Evolutionary conservation across 1,284 basidiomycete species (phyloP).

Genomic region (Apiotrichum laibachii): DNA sequence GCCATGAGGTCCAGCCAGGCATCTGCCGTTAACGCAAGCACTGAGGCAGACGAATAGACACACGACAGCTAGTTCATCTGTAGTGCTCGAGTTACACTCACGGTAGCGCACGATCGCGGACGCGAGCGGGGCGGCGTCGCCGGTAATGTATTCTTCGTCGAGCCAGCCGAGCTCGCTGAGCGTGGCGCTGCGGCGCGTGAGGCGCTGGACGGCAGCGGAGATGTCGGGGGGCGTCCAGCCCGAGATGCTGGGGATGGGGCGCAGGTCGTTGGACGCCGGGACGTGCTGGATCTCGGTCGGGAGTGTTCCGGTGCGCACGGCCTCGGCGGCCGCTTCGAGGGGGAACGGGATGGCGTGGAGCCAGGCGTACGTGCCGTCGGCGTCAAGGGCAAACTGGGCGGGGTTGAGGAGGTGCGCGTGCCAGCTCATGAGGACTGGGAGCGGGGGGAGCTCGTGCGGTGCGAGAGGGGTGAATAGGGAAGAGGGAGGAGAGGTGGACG

Average conservation of each 20-base stretch:
- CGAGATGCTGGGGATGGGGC: conserved; percentile 11
- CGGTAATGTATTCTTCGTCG: conserved; percentile 12
- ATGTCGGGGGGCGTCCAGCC: conserved; percentile 32
- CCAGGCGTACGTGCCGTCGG: conserved; percentile 17
- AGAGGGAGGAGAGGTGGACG: not conserved
- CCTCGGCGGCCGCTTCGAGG: conserved; percentile 12
- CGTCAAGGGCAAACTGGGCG: conserved; percentile 25
- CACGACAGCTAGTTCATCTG: too few species aligned
- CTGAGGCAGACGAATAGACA: too few species aligned
- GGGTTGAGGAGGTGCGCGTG: conserved; percentile 43
- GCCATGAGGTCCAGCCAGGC: conserved; percentile 42
- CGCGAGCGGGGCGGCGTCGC: conserved; percentile 26
- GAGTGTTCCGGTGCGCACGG: conserved; percentile 8
- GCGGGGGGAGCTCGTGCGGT: conserved; percentile 22
- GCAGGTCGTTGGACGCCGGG: not conserved
- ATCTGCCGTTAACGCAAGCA: too few species aligned
- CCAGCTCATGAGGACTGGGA: conserved; percentile 40
- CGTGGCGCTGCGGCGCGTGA: conserved; percentile 30
- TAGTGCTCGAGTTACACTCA: conserved; percentile 40
- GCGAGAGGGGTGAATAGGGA: not conserved
- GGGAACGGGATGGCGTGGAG: conserved; percentile 26
- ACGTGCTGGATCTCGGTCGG: conserved; percentile 12
- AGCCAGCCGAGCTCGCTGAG: conserved; percentile 37
- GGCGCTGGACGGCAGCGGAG: conserved; percentile 34
- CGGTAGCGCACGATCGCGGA: conserved; percentile 40